These are phyloP conservation scores for Penicillium sp. DNA, from an alignment of 2,329 filamentous ascomycete genomes.

Conservation along the genomic window DNA sequence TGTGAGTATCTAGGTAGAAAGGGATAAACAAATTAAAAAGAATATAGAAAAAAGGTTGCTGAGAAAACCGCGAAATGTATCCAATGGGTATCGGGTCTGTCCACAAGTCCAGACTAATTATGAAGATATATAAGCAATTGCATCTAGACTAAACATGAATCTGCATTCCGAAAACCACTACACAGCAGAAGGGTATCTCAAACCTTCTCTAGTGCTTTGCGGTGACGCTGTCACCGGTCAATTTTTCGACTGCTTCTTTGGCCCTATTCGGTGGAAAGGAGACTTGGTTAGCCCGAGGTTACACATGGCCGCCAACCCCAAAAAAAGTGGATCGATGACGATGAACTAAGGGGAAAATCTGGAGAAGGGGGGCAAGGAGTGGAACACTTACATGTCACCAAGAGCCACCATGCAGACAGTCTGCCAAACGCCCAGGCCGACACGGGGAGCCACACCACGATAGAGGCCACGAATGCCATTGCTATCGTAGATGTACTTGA, in stretches of 20 bases:
- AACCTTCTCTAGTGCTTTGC: conserved; percentile 60
- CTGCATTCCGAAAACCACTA: conserved; percentile 15
- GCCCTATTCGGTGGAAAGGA: conserved; percentile 48
- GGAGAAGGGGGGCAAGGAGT: neutral
- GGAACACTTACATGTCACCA: conserved; percentile 81
- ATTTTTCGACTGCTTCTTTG: conserved; percentile 64
- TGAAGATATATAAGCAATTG: conserved; percentile 11
- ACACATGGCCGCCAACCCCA: conserved; percentile 21
- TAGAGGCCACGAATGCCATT: conserved; percentile 93
- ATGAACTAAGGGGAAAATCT: neutral
- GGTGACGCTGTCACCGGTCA: conserved; percentile 62
- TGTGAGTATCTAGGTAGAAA: neutral
- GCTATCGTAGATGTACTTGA: conserved; percentile 81
- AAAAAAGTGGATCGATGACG: neutral
- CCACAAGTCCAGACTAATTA: conserved; percentile 11
- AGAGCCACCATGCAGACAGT: conserved; percentile 99
- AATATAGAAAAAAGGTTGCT: neutral
- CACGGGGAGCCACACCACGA: conserved; percentile 89
- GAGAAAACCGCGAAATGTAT: neutral
- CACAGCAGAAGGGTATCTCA: conserved; percentile 41
- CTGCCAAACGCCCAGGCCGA: conserved; percentile 97
- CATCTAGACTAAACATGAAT: conserved; percentile 6
- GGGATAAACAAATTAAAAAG: neutral
- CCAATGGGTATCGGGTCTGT: conserved; percentile 18
- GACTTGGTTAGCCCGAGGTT: conserved; percentile 31